A percentile compares a stretch with the other conserved stretches of the same genome.
phyloP scores from a whole-genome alignment of 306 rosid genomes.

The Ormosia semicastrata region DNA sequence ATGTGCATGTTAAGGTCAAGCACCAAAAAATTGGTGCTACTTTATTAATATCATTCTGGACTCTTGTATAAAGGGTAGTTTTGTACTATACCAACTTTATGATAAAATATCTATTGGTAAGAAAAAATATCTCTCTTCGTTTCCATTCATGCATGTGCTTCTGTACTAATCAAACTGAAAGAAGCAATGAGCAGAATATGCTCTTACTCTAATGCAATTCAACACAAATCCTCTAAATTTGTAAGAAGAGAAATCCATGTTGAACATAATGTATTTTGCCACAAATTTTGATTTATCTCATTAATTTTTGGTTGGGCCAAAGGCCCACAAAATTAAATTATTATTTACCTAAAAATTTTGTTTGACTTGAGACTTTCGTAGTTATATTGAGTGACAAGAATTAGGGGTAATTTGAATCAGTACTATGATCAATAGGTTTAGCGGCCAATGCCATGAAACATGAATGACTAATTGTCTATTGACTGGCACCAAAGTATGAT shows the following conservation, averaged over 20 bases:
- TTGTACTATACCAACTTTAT: not conserved
- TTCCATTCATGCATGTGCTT: not conserved
- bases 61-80: not conserved
- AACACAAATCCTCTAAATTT: not conserved
- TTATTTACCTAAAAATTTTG: not conserved
- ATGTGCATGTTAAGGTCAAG: not conserved
- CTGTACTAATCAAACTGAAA: not conserved
- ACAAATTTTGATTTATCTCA: not conserved
- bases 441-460: not conserved
- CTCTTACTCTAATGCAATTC: not conserved
- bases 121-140: not conserved
- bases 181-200: not conserved
- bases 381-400: not conserved
- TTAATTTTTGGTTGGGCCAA: not conserved
- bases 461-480: not conserved
- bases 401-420: not conserved
- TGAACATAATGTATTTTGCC: not conserved
- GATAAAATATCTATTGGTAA: not conserved
- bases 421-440: not conserved
- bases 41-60: not conserved
- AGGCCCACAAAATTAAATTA: not conserved
- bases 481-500: not conserved
- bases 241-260: not conserved
- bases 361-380: not conserved
- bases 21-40: not conserved